Evolutionary conservation across 2,329 filamentous ascomycete species (phyloP), one percentile per base, ranked within the genome.

Genomic region (Arachnopeziza araneosa): DNA sequence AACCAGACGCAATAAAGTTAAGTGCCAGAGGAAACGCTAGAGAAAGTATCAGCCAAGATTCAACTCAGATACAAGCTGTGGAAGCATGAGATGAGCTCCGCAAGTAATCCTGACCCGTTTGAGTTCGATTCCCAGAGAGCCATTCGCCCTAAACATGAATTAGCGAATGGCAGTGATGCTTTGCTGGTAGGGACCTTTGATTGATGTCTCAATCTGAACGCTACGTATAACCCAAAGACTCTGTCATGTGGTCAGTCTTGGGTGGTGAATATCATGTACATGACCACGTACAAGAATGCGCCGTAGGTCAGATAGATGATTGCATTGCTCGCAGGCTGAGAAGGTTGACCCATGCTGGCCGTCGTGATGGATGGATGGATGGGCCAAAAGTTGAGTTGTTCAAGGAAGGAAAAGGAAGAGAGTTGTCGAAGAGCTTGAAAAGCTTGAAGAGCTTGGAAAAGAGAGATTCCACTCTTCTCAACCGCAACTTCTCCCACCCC

Each of bases 1-100:
- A 86, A 95, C 90, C 89, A 79, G 90, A 91, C 75, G 90, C 90
- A 78, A 95, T 90, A 79, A 95, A 95, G 78, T 95, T 95, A 73
- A 95, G 81, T 75, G 90, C 89, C 75, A 95, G 79, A 68, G 90
- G 90, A 66, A 91, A 78, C 66, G 88, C 90, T 95, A 70, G 23
- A 49, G 61, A 19, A 9, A 23, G 24, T 4, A 21, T 57, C 24
- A 57, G 50, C 14, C 5, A 17, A 21, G 12, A 17, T 32, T 12
- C 36, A 44, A 14, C 3, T 17, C 5, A 12, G 36, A 44, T 6
- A 19, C 36, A 44, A 14, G 26, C 9, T 44, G 17, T 12, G 6
- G 36, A 19, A 44, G 36, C 36, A 14, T 44, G 36, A 24, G 24
- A 57, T 21, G 10, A n/a, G 51, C 23, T 65, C 24, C 19, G 26